These are phyloP conservation scores for Claviceps lovelessii DNA, from an alignment of 2,329 filamentous ascomycete species.

Conservation along the genomic window DNA sequence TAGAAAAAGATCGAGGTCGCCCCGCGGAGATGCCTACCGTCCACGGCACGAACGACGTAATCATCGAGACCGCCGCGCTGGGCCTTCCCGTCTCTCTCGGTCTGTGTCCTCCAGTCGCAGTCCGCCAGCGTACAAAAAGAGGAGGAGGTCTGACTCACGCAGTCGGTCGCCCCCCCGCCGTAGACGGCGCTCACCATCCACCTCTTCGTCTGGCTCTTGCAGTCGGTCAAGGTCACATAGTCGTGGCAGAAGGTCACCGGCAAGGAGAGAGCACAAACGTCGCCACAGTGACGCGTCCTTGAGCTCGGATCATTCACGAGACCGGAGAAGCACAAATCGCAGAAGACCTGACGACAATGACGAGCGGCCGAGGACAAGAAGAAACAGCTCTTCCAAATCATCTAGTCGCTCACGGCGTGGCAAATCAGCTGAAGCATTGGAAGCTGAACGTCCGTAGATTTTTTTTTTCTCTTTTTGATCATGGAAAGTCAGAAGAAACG, in stretches of 20 bases:
- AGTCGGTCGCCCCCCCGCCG: conserved; percentile 32
- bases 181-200: conserved; percentile 20
- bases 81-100: conserved; percentile 14
- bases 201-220: conserved; percentile 30
- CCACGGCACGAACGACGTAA: conserved; percentile 11
- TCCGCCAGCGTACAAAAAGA: conserved; percentile 34
- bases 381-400: conserved; percentile 38
- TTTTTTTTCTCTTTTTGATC: no score
- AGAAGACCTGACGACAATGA: conserved; percentile 1
- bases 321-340: neutral
- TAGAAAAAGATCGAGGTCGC: conserved; percentile 28
- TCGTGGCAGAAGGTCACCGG: conserved; percentile 10
- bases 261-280: conserved; percentile 2
- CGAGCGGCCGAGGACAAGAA: conserved; percentile 16
- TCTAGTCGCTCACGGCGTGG: conserved; percentile 33
- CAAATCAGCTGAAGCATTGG: conserved; percentile 42
- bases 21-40: conserved; percentile 16
- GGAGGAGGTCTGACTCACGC: conserved; percentile 33
- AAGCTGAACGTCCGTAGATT: conserved; percentile 15
- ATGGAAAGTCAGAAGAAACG: neutral
- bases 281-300: conserved; percentile 2
- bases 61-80: conserved; percentile 11
- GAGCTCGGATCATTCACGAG: conserved; percentile 1
- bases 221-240: conserved; percentile 20
- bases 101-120: conserved; percentile 23